Evolutionary conservation across 345 rosid genomes (phyloP).

Genomic region (Acer yangbiense): DNA sequence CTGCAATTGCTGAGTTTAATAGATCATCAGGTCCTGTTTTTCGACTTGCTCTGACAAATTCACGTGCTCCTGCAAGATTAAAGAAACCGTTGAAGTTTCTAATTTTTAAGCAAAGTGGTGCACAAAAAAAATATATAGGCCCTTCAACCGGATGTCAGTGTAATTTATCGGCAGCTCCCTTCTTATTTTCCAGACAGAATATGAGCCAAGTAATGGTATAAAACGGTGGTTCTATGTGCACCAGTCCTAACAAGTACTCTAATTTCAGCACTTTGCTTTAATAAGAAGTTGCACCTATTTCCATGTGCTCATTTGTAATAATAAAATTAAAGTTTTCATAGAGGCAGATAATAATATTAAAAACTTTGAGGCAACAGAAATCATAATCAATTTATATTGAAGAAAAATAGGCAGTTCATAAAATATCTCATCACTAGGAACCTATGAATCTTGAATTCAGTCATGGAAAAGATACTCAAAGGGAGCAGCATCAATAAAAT

Average conservation of each 20-base stretch:
- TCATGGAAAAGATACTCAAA: no score
- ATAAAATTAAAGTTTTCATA: not conserved
- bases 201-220: no score
- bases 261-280: not conserved
- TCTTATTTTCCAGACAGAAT: not conserved
- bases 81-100: conserved; percentile 18
- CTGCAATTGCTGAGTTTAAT: conserved; percentile 73
- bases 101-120: not conserved
- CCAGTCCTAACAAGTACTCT: not conserved
- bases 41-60: conserved; percentile 66
- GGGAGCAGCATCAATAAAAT: no score
- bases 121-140: not conserved
- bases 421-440: not conserved
- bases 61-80: conserved; percentile 69
- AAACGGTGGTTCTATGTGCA: not conserved
- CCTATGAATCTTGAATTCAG: not conserved
- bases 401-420: no score
- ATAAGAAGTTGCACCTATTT: no score
- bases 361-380: no score
- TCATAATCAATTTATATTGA: no score
- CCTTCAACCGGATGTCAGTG: not conserved
- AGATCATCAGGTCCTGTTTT: conserved; percentile 71
- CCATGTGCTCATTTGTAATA: not conserved
- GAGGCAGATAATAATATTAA: not conserved
- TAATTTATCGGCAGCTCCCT: not conserved